These are phyloP conservation scores for Lasiosphaeris hirsuta DNA, from an alignment of 495 filamentous ascomycete species.

Conservation along the genomic window DNA sequence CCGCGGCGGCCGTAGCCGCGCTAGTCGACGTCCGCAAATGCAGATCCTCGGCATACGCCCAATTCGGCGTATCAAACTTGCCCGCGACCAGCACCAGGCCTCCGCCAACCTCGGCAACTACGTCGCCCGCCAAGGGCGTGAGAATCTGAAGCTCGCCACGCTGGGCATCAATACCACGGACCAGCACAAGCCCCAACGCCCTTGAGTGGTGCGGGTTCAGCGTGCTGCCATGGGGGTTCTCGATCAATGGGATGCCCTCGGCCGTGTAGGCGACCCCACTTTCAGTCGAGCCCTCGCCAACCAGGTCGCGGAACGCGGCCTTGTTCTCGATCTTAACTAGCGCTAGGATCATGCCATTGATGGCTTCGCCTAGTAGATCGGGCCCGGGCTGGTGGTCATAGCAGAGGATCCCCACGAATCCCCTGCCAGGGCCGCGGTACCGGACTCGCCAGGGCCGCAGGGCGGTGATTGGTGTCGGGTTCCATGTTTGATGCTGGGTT, in stretches of 20 bases:
- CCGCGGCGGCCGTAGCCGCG: neutral
- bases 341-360: slow-evolving; percentile 39
- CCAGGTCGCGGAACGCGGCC: too few species aligned
- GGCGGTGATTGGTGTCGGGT: slow-evolving; percentile 35
- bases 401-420: slow-evolving; percentile 41
- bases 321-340: too few species aligned
- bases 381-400: slow-evolving; percentile 45
- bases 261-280: neutral
- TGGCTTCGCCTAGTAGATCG: slow-evolving; percentile 37
- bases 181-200: slow-evolving; percentile 49
- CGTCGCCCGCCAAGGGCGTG: slow-evolving; percentile 40
- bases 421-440: slow-evolving; percentile 28
- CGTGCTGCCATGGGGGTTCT: slow-evolving; percentile 35
- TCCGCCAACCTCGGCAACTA: slow-evolving; percentile 30
- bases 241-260: slow-evolving; percentile 41
- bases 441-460: slow-evolving; percentile 41
- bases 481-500: slow-evolving; percentile 25
- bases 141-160: slow-evolving; percentile 49
- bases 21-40: slow-evolving; percentile 18
- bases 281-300: too few species aligned
- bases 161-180: slow-evolving; percentile 52
- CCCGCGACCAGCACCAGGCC: slow-evolving; percentile 54
- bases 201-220: slow-evolving; percentile 45
- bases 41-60: slow-evolving; percentile 56
- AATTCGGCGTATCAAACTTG: slow-evolving; percentile 55